Base-by-base conservation (phyloP, 225 moss, liverwort and hornwort genomes). In the Physcomitrium patens region DNA sequence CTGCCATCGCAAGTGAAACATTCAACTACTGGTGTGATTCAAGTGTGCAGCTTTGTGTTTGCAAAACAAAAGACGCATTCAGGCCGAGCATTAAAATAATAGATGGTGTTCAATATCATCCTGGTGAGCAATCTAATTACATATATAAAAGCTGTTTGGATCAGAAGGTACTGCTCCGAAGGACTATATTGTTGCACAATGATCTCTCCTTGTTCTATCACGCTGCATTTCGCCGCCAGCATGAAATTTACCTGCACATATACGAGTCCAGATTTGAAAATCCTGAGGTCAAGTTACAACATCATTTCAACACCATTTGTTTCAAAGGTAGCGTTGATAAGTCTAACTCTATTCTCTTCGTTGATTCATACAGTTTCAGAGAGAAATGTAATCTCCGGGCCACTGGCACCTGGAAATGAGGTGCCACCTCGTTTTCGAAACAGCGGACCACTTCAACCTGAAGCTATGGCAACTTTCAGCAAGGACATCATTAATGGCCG, bases 41-140 rank as follows among this genome's bases (percentile, higher is more conserved):
- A 28, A 67, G 58, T 75, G 54, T 73, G 78, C 81, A 86, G 86
- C 45, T 71, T 31, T 80, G 80, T 54, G 66, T 79, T 69, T 80
- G 87, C 66, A 58, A 69, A 46, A 76, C 81, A 62, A 84, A 58
- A 58, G 73, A 84, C 44, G 31, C 44, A 13, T 76, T 44, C 37
- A 70, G 70, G 53, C 81, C 84, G 67, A 73, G 68, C 44, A 81
- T 81, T n/a, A 76, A 78, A 81, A 78, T 78, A 55, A 20, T 76
- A 20, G 79, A 76, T 43, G 83, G 83, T 65, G 78, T 56, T 70
- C 80, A 86, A 63, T 51, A 81, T 57, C 81, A 81, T 73, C 81
- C 86, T 60, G 81, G 86, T 86, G 53, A 74, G 80, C 63, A 56
- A 78, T 70, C 52, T 41, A 69, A 70, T 11, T 31, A 49, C 48